Evolutionary conservation across 2,329 filamentous ascomycete genomes (phyloP).

Genomic region (Penicillium sp.): DNA sequence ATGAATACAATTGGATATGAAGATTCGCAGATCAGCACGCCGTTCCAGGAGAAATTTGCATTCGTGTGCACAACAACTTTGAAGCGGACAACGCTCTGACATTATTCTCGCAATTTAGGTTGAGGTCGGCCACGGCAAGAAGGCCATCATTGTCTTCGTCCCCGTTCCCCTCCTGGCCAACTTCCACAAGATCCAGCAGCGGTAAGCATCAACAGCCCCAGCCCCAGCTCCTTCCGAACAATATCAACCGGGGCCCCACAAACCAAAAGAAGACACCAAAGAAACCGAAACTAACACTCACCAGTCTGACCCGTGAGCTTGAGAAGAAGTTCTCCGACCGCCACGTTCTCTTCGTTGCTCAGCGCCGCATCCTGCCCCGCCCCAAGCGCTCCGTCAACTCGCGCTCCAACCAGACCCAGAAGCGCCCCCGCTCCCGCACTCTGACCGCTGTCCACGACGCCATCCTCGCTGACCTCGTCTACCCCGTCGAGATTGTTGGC

Average conservation of each 20-base stretch:
- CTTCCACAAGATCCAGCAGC: slow-evolving; percentile 99
- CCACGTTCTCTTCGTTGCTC: slow-evolving; percentile 98
- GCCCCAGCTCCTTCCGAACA: slow-evolving; percentile 6
- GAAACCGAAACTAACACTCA: slow-evolving; percentile 9
- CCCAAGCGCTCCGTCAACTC: slow-evolving; percentile 97
- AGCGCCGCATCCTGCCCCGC: slow-evolving; percentile 96
- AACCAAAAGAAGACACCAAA: slow-evolving; percentile 8
- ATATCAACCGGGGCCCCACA: neutral
- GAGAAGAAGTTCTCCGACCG: slow-evolving; percentile 99
- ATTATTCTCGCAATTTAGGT: slow-evolving; percentile 63
- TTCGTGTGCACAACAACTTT: slow-evolving; percentile 15
- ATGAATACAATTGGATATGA: neutral
- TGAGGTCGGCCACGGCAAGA: slow-evolving; percentile 99
- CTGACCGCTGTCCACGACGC: slow-evolving; percentile 98
- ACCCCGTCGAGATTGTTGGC: slow-evolving; percentile 99
- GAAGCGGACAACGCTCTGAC: slow-evolving; percentile 27
- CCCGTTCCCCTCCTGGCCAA: slow-evolving; percentile 96
- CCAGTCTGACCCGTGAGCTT: slow-evolving; percentile 96
- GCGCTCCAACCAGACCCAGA: slow-evolving; percentile 95
- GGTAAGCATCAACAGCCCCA: slow-evolving; percentile 62
- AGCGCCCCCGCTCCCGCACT: slow-evolving; percentile 96
- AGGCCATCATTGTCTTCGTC: slow-evolving; percentile 99
- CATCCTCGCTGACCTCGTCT: slow-evolving; percentile 97
- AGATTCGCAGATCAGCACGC: slow-evolving; percentile 9
- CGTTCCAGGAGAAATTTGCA: slow-evolving; percentile 5